phyloP scores from a whole-genome alignment of 192 early-diverging fungal genomes.

The Backusella australiensis region DNA sequence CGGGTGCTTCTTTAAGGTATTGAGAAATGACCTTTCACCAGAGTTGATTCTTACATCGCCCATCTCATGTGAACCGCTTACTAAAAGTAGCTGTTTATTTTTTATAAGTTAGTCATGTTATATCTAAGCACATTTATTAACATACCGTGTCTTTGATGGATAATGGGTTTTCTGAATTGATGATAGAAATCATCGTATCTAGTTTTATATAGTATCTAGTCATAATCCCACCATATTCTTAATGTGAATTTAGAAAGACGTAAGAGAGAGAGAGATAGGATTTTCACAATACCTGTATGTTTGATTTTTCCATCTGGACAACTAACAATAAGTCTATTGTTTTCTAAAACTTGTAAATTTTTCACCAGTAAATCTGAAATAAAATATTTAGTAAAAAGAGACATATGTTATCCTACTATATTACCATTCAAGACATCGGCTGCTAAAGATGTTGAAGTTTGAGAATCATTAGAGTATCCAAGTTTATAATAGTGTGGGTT shows the following conservation, averaged over 20 bases:
- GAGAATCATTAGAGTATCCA: neutral
- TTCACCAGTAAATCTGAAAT: constrained; percentile 32
- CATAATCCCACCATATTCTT: constrained; percentile 38
- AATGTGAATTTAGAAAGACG: neutral
- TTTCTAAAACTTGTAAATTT: constrained; percentile 20
- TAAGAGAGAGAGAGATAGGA: neutral
- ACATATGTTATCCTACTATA: neutral
- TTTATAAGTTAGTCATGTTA: neutral
- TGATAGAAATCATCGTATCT: constrained; percentile 25
- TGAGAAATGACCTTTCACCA: constrained; percentile 35
- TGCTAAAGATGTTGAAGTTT: neutral
- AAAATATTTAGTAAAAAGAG: neutral
- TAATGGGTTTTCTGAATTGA: neutral
- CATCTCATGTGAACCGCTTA: constrained; percentile 30
- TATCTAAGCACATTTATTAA: neutral
- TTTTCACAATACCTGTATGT: constrained; percentile 15
- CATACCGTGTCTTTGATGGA: constrained; percentile 25
- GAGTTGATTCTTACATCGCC: constrained; percentile 13
- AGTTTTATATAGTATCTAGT: constrained; percentile 36
- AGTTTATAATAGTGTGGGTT: constrained; percentile 34
- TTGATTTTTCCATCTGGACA: neutral
- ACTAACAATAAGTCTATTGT: constrained; percentile 14
- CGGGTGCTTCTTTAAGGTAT: constrained; percentile 30
- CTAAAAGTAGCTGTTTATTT: constrained; percentile 22
- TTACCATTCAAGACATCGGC: neutral